Evolutionary conservation across 352 stramenopile genomes (phyloP), one percentile per base, ranked within the genome.

Genomic region (Phytophthora ramorum): DNA sequence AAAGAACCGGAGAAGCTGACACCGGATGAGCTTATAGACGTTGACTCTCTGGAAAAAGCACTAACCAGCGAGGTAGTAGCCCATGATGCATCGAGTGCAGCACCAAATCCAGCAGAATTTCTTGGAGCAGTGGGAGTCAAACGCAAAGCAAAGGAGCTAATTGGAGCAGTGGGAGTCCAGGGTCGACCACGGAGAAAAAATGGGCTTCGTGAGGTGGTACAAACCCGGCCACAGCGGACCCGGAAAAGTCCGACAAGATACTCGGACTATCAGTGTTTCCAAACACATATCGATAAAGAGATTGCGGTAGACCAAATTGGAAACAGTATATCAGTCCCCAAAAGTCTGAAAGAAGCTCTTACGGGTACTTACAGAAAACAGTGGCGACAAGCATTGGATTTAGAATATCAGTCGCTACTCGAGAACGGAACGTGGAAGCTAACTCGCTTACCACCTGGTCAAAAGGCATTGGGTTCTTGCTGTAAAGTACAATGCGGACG

Each of bases 281-380:
- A 52, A 20, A 52, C 41, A 8, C 53, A 46, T 10, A 61, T 61
- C 9, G 53, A 61, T 40, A 61, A 61, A 17, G n/a, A n/a, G 13
- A 53, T 52, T 30, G 24, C 40, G 2, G 26, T 51, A 0, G 38
- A 59, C 32, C 0, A 30, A 16, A 59, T 43, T n/a, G 26, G 30
- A 24, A 43, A 50, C 16, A 59, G 52, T 28, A 28, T 28, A 28
- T 28, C 24, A 28, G 24, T 28, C 5, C 26, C 24, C 9, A 59
- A 41, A 38, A 28, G 30, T 35, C 20, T 48, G 4, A 58, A 28
- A 4, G 50, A 48, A 2, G 34, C 35, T 13, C 14, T 58, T 22
- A 38, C 35, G 2, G 22, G 50, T 4, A 13, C 20, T 17, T 7
- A 58, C 32, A 19, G 22, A 8, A 47, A 40, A 38, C 34, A 48